Evolutionary conservation across 1,284 basidiomycete genomes (phyloP).

Genomic region (Ceratobasidium sp.): DNA sequence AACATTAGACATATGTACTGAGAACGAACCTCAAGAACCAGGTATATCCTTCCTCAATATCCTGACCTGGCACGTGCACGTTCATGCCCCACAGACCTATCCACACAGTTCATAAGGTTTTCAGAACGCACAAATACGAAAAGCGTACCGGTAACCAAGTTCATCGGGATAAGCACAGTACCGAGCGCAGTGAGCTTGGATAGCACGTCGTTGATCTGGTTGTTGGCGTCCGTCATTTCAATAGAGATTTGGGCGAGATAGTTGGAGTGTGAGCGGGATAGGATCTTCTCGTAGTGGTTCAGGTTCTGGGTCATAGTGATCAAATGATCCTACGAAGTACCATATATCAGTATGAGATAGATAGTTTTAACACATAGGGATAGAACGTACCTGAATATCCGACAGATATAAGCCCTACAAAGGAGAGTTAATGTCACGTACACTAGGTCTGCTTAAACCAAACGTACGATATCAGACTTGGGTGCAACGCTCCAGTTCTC

Average conservation of each 20-base stretch:
- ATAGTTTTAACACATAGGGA: not conserved
- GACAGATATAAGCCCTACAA: constrained; percentile 90
- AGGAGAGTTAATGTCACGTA: not conserved
- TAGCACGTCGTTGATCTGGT: constrained; percentile 99
- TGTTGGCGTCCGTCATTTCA: constrained; percentile 99
- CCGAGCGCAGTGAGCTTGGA: constrained; percentile 98
- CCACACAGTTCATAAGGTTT: not conserved
- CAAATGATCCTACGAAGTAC: constrained; percentile 82
- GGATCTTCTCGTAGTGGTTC: constrained; percentile 99
- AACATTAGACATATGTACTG: not conserved
- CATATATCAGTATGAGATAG: constrained; percentile 11
- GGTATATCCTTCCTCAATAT: constrained; percentile 61
- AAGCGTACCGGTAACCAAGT: constrained; percentile 86
- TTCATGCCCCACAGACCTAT: constrained; percentile 90
- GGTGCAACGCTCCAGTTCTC: constrained; percentile 99
- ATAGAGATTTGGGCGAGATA: constrained; percentile 98
- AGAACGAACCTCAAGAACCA: constrained; percentile 52
- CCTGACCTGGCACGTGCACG: constrained; percentile 91
- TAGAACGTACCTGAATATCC: constrained; percentile 78
- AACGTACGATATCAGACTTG: constrained; percentile 93
- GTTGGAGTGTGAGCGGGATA: constrained; percentile 99
- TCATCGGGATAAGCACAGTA: constrained; percentile 98
- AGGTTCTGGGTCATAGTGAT: constrained; percentile 99
- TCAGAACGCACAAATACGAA: constrained; percentile 51
- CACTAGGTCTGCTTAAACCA: constrained; percentile 24